Conservation (phyloP, 352 stramenopile species). For the Pythium catenulatum region DNA sequence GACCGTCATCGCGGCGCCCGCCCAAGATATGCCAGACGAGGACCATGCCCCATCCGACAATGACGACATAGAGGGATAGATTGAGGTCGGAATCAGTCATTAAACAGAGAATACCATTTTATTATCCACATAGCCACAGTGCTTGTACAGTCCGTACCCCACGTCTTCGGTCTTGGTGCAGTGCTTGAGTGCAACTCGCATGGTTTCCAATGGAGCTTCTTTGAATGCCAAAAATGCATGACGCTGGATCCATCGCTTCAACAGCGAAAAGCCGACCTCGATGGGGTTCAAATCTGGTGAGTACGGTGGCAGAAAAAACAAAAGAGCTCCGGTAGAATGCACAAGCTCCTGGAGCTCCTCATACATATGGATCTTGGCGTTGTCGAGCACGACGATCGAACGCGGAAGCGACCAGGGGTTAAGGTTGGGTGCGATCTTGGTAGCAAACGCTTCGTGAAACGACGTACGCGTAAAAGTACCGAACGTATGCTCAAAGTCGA, state of each 20-base stretch:
- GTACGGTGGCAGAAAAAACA: conserved; percentile 45
- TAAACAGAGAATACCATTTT: background rate
- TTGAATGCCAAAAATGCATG: conserved; percentile 7
- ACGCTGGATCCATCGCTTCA: conserved; percentile 28
- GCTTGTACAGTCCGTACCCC: background rate
- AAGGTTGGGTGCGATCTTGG: conserved; percentile 47
- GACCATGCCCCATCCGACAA: background rate
- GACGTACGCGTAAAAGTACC: conserved; percentile 46
- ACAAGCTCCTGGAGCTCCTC: conserved; percentile 29
- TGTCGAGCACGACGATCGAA: conserved; percentile 59
- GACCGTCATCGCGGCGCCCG: background rate
- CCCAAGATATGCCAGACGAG: background rate
- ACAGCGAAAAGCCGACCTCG: conserved; percentile 26
- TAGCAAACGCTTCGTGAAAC: conserved; percentile 54
- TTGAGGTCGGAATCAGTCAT: background rate
- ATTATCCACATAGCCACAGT: conserved; percentile 16
- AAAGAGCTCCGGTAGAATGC: background rate
- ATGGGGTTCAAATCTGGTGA: conserved; percentile 48
- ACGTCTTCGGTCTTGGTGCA: background rate
- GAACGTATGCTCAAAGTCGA: conserved; percentile 24
- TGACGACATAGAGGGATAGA: background rate
- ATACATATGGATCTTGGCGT: conserved; percentile 66
- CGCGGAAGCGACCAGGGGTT: conserved; percentile 57
- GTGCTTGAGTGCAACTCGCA: background rate
- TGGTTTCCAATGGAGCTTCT: background rate